These are phyloP conservation scores for Neltuma alba DNA, from an alignment of 306 rosid genomes.

Conservation along the genomic window DNA sequence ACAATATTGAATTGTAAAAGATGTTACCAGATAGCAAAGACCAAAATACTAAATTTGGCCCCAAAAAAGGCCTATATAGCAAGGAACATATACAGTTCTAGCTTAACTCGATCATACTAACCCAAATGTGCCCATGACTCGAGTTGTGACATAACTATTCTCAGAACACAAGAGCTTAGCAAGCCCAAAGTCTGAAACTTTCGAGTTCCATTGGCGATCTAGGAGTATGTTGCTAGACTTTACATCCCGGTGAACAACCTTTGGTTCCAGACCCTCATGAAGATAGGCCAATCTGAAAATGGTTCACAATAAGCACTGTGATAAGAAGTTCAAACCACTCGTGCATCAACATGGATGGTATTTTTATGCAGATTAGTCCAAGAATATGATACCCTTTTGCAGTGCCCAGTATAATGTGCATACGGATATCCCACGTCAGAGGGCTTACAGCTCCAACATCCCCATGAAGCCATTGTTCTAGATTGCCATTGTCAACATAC, in stretches of 20 bases:
- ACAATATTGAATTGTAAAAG: neutral
- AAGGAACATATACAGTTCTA: neutral
- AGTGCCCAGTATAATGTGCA: slow-evolving; percentile 82
- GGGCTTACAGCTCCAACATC: slow-evolving; percentile 92
- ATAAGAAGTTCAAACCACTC: slow-evolving; percentile 23
- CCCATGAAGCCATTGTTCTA: slow-evolving; percentile 98
- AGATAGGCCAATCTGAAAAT: slow-evolving; percentile 87
- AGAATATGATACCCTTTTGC: slow-evolving; percentile 79
- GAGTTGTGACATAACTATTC: slow-evolving; percentile 89
- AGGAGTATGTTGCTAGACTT: slow-evolving; percentile 90
- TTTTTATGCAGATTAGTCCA: slow-evolving; percentile 2
- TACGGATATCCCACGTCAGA: slow-evolving; percentile 85
- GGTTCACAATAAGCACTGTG: slow-evolving; percentile 19
- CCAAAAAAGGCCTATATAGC: neutral
- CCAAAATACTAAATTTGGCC: neutral
- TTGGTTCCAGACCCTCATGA: slow-evolving; percentile 97
- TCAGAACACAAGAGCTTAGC: slow-evolving; percentile 91
- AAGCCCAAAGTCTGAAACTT: slow-evolving; percentile 97
- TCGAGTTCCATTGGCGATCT: slow-evolving; percentile 92
- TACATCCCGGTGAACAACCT: slow-evolving; percentile 95
- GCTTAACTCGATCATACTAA: slow-evolving; percentile 52
- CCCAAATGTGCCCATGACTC: slow-evolving; percentile 99
- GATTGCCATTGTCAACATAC: slow-evolving; percentile 87
- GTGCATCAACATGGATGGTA: slow-evolving; percentile 23
- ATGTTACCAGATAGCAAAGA: neutral